Evolutionary conservation across 805 yeast genomes (phyloP), one percentile per base, ranked within the genome.

Genomic region (Candida ficus): DNA sequence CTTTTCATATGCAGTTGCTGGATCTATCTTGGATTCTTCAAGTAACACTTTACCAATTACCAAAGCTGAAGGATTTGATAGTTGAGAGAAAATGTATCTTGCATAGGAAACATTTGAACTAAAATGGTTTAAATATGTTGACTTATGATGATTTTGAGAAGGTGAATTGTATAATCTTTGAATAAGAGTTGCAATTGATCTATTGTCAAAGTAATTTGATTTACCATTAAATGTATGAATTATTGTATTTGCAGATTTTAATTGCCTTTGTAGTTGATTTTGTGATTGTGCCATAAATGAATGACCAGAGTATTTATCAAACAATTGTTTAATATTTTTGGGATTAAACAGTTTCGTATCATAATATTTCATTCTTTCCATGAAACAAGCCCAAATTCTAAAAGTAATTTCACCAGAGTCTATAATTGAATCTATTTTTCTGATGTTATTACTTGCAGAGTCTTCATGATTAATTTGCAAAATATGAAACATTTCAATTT

Each of bases 21-120:
- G 71, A 14, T 59, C 49, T 7, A 58, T 38, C 5, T 57, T 41
- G 0, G 71, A 50, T 46, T 69, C 73, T 12, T 50, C 55, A 10
- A 44, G 37, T 7, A 57, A 45, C 11, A 49, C 45, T 22, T 39
- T 42, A 3, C 61, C 57, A 18, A 54, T 34, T 1, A 49, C 40
- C 4, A 50, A 35, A 8, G 50, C 32, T 1, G 52, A 35, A 9
- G 54, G 54, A 8, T 36, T 30, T 1, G 44, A 38, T 4, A 57
- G n/a, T 3, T 46, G 35, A 7, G 43, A 37, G 28, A 56, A 52
- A 2, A 57, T 16, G 17, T 47, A 42, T 16, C 62, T 44, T 3
- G 57, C 54, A 40, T 42, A 54, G 26, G 53, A 47, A 13, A 35
- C 13, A 7, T 48, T 47, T 0, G 48, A 40, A 3, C 29, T 28